phyloP scores from a whole-genome alignment of 768 basidiomycete genomes.

The Phaeolepiota aurea region DNA sequence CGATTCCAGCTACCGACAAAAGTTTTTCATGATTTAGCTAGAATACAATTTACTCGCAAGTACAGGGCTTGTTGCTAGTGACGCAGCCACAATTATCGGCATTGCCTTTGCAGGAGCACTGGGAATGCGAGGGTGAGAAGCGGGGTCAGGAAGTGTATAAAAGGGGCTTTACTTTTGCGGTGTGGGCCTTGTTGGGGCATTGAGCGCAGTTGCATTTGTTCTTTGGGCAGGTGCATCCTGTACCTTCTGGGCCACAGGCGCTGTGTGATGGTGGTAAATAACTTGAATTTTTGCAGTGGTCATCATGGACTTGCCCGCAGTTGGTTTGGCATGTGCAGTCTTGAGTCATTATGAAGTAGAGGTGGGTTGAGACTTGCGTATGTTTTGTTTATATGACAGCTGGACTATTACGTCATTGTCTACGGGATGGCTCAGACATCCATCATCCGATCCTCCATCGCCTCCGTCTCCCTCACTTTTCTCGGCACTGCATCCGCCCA shows the following conservation, averaged over 20 bases:
- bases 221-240: conserved; percentile 5
- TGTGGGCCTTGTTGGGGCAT: conserved; percentile 4
- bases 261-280: conserved; percentile 1
- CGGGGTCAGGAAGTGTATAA: neutral
- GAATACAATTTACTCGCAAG: neutral
- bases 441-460: conserved; percentile 9
- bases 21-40: neutral
- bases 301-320: neutral
- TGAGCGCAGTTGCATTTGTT: conserved; percentile 6
- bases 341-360: neutral
- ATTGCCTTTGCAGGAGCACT: conserved; percentile 1
- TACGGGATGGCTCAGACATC: conserved; percentile 5
- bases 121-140: neutral
- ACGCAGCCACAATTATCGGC: neutral
- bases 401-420: no score
- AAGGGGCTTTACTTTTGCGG: conserved; percentile 2
- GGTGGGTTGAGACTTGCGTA: no score
- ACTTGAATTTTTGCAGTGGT: neutral
- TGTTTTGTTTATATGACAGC: neutral
- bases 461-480: conserved; percentile 55
- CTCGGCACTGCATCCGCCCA: conserved; percentile 78
- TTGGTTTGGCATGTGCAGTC: conserved; percentile 1
- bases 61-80: neutral
- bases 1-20: conserved; percentile 24
- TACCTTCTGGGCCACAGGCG: conserved; percentile 4